Evolutionary conservation across 208 protist species (phyloP), one percentile per base, ranked within the genome.

Genomic region (Endotrypanum monterogeii): DNA sequence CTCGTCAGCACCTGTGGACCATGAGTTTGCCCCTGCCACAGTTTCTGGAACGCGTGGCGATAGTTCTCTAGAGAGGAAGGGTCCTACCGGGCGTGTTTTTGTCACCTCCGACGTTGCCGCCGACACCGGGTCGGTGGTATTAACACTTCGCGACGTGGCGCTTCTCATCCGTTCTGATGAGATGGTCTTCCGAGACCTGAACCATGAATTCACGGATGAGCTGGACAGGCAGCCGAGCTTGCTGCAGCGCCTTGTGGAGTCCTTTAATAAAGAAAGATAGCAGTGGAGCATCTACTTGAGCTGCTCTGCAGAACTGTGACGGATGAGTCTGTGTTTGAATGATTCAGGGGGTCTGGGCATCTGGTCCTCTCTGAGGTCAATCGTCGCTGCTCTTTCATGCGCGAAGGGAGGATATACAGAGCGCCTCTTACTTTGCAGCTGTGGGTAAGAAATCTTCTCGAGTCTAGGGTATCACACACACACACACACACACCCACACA

Each of bases 91-190:
- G 60, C 41, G 18, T 28, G 16, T 41, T 5, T 3, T 58, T 18
- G n/a, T 1, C n/a, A 28, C 35, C 58, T 23, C 14, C 51, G 18
- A 65, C 0, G 8, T 8, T n/a, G 39, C 4, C 8, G 23, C 32
- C 4, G 74, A 37, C 39, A 18, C 37, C 32, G 71, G 41, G 23
- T 18, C 23, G 30, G 41, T 20, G 2, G 56, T 77, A 8, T 66
- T 92, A 41, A 90, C 88, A 32, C 76, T 95, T 41, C 87, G 90
- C 32, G 87, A 95, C 41, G 77, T 93, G 18, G 74, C 86, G 14
- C 61, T 95, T 68, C 72, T 95, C 16, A 86, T 95, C 23, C 87
- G 90, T 23, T 85, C 90, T 12, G 90, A 95, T 80, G 90, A 95
- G 71, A 95, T 92, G 86, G 71, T 86, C 37, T 93, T 82, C 62